Conservation (phyloP, 1,139 yeast species). For the Zygosaccharomyces pseudobailii region DNA sequence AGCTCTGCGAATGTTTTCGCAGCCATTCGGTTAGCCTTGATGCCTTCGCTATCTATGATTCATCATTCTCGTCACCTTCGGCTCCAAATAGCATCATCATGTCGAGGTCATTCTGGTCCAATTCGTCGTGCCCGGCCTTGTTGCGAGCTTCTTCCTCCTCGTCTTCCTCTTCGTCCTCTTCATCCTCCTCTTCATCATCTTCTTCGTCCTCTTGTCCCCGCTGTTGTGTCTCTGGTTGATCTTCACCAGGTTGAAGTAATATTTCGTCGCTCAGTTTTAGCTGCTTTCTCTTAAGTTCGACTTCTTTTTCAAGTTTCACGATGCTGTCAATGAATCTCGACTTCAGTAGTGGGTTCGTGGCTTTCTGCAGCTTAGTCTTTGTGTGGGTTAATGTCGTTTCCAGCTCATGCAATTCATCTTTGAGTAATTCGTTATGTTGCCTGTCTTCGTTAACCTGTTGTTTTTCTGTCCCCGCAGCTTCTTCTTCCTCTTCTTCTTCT, state of each 20-base stretch:
- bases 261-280: conserved; percentile 43
- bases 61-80: conserved; percentile 29
- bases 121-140: conserved; percentile 12
- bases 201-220: conserved; percentile 33
- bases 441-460: conserved; percentile 38
- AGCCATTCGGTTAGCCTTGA: background rate
- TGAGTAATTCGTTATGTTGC: conserved; percentile 71
- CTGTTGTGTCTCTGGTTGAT: conserved; percentile 25
- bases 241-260: conserved; percentile 24
- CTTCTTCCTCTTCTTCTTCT: conserved; percentile 34
- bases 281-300: conserved; percentile 76
- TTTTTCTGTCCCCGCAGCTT: conserved; percentile 25
- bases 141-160: conserved; percentile 24
- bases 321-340: conserved; percentile 83
- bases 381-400: conserved; percentile 76
- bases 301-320: conserved; percentile 70
- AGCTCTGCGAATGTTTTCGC: background rate
- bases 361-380: conserved; percentile 65
- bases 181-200: conserved; percentile 29
- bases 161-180: conserved; percentile 29
- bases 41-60: background rate
- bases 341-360: conserved; percentile 82
- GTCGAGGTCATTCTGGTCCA: conserved; percentile 35
- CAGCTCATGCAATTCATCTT: conserved; percentile 81
- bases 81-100: conserved; percentile 37